phyloP scores from a whole-genome alignment of 2,329 filamentous ascomycete species.

The Talaromyces amestolkiae region DNA sequence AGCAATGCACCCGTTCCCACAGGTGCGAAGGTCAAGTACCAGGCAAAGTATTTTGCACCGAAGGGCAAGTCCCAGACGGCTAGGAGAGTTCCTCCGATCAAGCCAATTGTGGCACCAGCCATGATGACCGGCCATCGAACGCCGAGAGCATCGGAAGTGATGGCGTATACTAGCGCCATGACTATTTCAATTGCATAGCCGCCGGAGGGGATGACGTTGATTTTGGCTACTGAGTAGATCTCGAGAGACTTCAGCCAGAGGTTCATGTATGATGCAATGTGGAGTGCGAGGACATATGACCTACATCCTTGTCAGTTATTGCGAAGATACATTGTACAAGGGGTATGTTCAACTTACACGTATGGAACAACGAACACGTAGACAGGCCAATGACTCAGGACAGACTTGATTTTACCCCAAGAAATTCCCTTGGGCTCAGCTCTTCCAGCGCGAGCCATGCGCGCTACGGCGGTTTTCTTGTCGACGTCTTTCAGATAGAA shows the following conservation, averaged over 20 bases:
- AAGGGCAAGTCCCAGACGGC: conserved; percentile 18
- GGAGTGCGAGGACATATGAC: conserved; percentile 19
- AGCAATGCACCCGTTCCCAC: conserved; percentile 18
- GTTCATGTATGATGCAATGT: conserved; percentile 20
- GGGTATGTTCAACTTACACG: conserved; percentile 13
- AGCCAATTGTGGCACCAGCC: conserved; percentile 11
- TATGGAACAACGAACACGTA: conserved; percentile 14
- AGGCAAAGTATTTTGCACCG: conserved; percentile 19
- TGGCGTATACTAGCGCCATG: conserved; percentile 15
- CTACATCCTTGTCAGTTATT: neutral
- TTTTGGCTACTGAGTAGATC: conserved; percentile 15
- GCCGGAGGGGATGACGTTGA: conserved; percentile 18
- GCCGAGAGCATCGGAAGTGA: conserved; percentile 16
- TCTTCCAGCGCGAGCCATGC: conserved; percentile 14
- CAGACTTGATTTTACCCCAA: neutral
- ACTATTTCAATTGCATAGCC: conserved; percentile 19
- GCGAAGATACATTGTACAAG: too few species aligned
- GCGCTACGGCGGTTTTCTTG: conserved; percentile 9
- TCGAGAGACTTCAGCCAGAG: conserved; percentile 18
- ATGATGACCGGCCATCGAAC: conserved; percentile 18
- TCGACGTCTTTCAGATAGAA: conserved; percentile 19
- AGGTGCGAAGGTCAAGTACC: conserved; percentile 17
- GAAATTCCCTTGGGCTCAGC: neutral
- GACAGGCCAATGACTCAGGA: conserved; percentile 17
- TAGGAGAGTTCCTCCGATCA: conserved; percentile 15